These are phyloP conservation scores for Boechera stricta DNA, from an alignment of 345 rosid genomes.

Conservation along the genomic window DNA sequence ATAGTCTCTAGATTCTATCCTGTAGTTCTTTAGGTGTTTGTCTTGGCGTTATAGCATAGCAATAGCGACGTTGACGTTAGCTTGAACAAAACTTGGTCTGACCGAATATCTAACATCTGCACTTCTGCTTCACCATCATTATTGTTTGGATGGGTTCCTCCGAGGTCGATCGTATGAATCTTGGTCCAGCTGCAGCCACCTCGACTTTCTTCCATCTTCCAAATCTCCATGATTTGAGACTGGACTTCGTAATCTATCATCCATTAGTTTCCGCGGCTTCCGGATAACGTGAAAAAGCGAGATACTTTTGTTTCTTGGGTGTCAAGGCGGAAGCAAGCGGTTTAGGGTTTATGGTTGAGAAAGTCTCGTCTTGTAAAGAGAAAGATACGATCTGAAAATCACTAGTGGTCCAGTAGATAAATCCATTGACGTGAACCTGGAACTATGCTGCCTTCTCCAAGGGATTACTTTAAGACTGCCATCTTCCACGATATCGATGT, in stretches of 20 bases:
- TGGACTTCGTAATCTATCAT: neutral
- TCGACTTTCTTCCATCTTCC: neutral
- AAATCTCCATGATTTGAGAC: slow-evolving; percentile 1
- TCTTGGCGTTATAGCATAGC: neutral
- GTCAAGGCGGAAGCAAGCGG: slow-evolving; percentile 6
- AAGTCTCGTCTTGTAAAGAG: slow-evolving; percentile 12
- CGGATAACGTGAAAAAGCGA: neutral
- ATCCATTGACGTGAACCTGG: slow-evolving; percentile 4
- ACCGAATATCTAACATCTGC: neutral
- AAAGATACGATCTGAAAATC: slow-evolving; percentile 9
- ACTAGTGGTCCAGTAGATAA: slow-evolving; percentile 2
- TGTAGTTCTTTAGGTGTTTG: neutral
- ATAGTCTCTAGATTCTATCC: neutral
- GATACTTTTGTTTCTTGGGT: neutral
- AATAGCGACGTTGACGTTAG: neutral
- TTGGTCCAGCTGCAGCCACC: neutral
- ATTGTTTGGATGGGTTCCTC: neutral
- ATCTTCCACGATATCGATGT: neutral
- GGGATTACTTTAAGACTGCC: slow-evolving; percentile 5
- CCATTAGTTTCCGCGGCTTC: slow-evolving; percentile 2
- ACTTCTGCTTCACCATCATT: neutral
- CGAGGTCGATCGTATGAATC: neutral
- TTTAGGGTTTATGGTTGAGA: slow-evolving; percentile 1
- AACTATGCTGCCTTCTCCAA: slow-evolving; percentile 1
- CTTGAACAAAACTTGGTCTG: neutral